Evolutionary conservation across 805 yeast species (phyloP).

Genomic region (Candida maris): DNA sequence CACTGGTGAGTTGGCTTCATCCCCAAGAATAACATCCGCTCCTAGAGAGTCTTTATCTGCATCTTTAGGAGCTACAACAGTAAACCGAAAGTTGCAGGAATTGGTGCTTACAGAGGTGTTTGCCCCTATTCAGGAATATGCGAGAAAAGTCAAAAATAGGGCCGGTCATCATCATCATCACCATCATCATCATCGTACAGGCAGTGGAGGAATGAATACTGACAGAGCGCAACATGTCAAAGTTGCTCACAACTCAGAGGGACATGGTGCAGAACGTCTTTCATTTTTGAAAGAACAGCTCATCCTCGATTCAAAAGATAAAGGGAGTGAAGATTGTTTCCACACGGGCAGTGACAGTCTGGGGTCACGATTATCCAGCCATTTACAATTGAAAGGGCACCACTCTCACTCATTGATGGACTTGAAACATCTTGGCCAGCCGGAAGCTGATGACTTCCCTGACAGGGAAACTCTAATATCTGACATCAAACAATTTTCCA

Average conservation of each 20-base stretch:
- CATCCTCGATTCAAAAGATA: neutral
- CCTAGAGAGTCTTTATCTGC: conserved; percentile 12
- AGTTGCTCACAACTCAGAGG: neutral
- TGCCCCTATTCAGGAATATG: conserved; percentile 43
- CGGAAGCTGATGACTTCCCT: conserved; percentile 19
- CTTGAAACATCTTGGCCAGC: conserved; percentile 16
- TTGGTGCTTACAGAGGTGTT: conserved; percentile 71
- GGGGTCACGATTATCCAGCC: neutral
- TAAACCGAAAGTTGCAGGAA: conserved; percentile 69
- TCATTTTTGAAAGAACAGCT: neutral
- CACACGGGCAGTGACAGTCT: neutral
- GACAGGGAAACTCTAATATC: conserved; percentile 27
- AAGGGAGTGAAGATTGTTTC: neutral
- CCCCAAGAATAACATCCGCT: conserved; percentile 13
- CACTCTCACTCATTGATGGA: conserved; percentile 23
- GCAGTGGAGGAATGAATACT: conserved; percentile 3
- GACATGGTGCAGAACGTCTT: neutral
- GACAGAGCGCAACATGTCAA: neutral
- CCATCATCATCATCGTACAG: conserved; percentile 11
- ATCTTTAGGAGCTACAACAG: conserved; percentile 56
- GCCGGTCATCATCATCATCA: conserved; percentile 10
- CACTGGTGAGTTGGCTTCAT: conserved; percentile 11
- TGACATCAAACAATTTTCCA: conserved; percentile 38
- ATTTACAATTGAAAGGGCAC: conserved; percentile 5
- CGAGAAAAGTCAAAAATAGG: conserved; percentile 20